Base-by-base conservation (phyloP, 1,139 yeast species). In the Candida sanyaensis region DNA sequence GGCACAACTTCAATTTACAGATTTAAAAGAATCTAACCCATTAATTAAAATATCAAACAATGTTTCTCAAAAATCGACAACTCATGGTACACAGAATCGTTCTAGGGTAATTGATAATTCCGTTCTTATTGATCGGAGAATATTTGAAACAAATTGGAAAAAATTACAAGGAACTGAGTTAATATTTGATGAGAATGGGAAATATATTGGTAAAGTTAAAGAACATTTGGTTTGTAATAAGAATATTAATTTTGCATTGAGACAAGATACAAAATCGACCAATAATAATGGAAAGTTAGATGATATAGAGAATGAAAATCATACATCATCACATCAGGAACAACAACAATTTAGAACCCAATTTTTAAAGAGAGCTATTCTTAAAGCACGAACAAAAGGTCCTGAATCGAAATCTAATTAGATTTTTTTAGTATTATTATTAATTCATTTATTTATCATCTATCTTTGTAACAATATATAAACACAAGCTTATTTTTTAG, bases 81-180 rank as follows among this genome's bases (percentile, higher is more conserved):
- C 45, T 10, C 23, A 31, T 9, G 29, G 32, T 1, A 34, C 28
- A n/a, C 39, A 43, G 23, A 34, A 11, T 21, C 40, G 28, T 10
- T 44, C 45, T 47, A 47, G 59, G 23, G 52, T 62, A 1, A 58
- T 71, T 26, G 65, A 64, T 47, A 66, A 69, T 43, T 56, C 72
- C 39, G 61, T 69, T 3, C 60, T 69, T 5, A 65, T 72, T 5
- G 77, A 74, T 52, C 77, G 76, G 12, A 72, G 70, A 44, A 69
- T 89, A 3, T 88, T 83, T 62, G 83, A 83, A 60, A 95, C 96
- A 1, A 71, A 75, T 34, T 93, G 98, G 97, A 75, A 79, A 43
- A 80, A 80, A 50, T 67, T 89, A 10, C 84, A 89, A 1, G 99
- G 99, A 0, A 87, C 96, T 0, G 97, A 92, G 59, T 68, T 93